phyloP scores from a whole-genome alignment of 179 eudicot species.

The Sideroxylon spinosum region DNA sequence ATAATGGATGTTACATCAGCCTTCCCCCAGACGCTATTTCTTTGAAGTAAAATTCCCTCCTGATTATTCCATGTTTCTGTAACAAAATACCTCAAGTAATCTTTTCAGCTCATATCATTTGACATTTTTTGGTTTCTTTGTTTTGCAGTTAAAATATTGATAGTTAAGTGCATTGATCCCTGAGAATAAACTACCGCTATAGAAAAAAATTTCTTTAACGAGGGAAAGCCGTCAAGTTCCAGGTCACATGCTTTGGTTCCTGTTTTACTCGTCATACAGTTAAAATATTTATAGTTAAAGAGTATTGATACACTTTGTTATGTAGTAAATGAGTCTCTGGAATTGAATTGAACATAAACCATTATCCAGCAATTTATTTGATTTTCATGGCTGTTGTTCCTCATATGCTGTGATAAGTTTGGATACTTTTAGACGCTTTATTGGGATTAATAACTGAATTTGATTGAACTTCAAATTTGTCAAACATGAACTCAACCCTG shows the following conservation, averaged over 20 bases:
- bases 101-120: constrained; percentile 3
- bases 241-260: constrained; percentile 2
- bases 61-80: background rate
- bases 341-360: too few relatives aligned
- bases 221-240: too few relatives aligned
- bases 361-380: too few relatives aligned
- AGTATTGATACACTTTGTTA: background rate
- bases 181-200: background rate
- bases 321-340: background rate
- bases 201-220: too few relatives aligned
- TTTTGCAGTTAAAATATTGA: background rate
- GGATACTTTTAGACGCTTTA: background rate
- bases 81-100: background rate
- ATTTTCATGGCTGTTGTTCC: too few relatives aligned
- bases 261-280: background rate
- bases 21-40: constrained; percentile 87
- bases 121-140: constrained; percentile 8
- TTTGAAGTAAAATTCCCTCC: constrained; percentile 60
- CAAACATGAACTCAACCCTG: background rate
- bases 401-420: background rate
- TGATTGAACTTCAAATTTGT: background rate
- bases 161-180: too few relatives aligned
- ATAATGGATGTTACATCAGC: constrained; percentile 95
- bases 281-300: background rate
- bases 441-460: background rate